A percentile compares a stretch with the other conserved stretches of the same genome.
These are phyloP conservation scores for Candida boleticola DNA, from an alignment of 805 yeast genomes.

Conservation along the genomic window DNA sequence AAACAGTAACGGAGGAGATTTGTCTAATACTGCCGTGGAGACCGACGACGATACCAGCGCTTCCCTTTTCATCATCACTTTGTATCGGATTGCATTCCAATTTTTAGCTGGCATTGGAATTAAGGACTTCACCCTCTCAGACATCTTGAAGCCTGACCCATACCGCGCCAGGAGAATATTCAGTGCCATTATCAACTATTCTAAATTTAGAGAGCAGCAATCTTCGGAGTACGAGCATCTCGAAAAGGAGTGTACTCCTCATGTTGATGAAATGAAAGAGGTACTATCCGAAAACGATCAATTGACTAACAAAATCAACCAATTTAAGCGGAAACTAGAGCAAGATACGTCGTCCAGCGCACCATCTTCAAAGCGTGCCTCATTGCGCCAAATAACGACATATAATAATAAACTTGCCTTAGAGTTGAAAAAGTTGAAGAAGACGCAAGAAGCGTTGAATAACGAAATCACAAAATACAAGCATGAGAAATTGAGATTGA, in stretches of 20 bases:
- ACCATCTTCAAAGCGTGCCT: slow-evolving; percentile 26
- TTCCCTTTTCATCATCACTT: not conserved
- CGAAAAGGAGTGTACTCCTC: slow-evolving; percentile 51
- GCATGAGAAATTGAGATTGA: slow-evolving; percentile 55
- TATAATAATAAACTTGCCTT: slow-evolving; percentile 58
- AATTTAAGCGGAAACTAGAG: slow-evolving; percentile 31
- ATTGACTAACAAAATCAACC: slow-evolving; percentile 22
- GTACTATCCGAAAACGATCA: slow-evolving; percentile 18
- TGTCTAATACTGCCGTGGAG: too few species aligned
- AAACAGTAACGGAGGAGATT: too few species aligned
- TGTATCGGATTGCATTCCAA: not conserved
- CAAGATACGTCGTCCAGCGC: slow-evolving; percentile 11
- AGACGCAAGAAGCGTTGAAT: slow-evolving; percentile 59
- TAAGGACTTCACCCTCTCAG: slow-evolving; percentile 71
- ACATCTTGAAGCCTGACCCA: slow-evolving; percentile 76
- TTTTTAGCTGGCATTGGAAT: slow-evolving; percentile 75
- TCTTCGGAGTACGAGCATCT: slow-evolving; percentile 66
- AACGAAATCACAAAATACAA: slow-evolving; percentile 64
- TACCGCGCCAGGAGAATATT: slow-evolving; percentile 59
- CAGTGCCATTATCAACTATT: slow-evolving; percentile 84
- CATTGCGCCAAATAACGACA: slow-evolving; percentile 36
- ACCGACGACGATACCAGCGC: slow-evolving; percentile 13
- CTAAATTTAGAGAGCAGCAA: slow-evolving; percentile 77
- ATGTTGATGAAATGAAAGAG: slow-evolving; percentile 40
- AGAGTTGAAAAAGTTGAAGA: slow-evolving; percentile 60